phyloP scores from a whole-genome alignment of 2,329 filamentous ascomycete species.

The Nectriaceae sp. region DNA sequence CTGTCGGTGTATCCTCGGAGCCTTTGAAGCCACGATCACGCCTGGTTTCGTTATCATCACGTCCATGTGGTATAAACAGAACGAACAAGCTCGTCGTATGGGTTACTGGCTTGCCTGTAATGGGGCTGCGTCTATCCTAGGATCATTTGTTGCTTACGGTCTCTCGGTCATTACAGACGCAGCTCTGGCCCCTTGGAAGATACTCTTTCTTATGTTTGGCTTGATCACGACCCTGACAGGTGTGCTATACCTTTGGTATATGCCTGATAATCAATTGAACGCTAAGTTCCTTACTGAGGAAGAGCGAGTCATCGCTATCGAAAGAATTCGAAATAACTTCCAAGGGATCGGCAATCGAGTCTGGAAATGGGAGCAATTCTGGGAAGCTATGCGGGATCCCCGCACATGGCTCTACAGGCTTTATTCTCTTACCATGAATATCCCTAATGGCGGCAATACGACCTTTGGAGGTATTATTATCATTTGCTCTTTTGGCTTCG shows the following conservation, averaged over 20 bases:
- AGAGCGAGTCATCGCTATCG: conserved; percentile 54
- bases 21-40: not conserved
- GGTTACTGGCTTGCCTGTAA: not conserved
- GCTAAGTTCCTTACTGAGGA: not conserved
- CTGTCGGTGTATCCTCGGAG: not conserved
- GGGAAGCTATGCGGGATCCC: conserved; percentile 35
- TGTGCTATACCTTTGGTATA: not conserved
- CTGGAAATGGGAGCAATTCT: conserved; percentile 41
- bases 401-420: conserved; percentile 42
- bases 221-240: not conserved
- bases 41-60: not conserved
- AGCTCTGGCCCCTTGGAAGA: not conserved
- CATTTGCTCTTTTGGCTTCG: conserved; percentile 56
- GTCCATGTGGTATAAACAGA: not conserved
- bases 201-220: not conserved
- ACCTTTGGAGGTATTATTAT: conserved; percentile 60
- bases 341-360: conserved; percentile 37
- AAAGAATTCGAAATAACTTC: conserved; percentile 53
- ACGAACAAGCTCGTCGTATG: not conserved
- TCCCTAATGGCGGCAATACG: conserved; percentile 50
- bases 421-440: conserved; percentile 52
- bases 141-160: not conserved
- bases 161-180: not conserved
- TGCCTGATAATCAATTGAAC: not conserved
- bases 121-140: not conserved